phyloP scores from a whole-genome alignment of 371 early-diverging fungal genomes.

The Neoconidiobolus thromboides region DNA sequence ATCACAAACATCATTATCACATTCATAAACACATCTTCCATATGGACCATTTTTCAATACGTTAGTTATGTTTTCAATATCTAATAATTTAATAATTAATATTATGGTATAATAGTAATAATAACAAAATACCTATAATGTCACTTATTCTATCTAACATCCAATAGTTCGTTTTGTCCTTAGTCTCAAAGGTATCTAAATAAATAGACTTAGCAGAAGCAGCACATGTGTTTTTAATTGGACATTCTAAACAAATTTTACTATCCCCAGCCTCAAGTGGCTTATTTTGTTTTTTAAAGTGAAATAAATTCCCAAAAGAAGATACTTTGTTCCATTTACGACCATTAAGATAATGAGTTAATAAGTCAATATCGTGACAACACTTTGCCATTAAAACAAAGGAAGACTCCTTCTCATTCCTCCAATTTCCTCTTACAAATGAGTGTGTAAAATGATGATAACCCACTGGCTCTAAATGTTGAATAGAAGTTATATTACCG shows the following conservation, averaged over 20 bases:
- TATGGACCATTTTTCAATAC: constrained; percentile 25
- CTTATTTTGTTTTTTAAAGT: constrained; percentile 25
- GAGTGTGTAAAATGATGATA: constrained; percentile 28
- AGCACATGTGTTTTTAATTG: constrained; percentile 19
- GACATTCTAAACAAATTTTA: constrained; percentile 21
- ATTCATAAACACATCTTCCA: constrained; percentile 37
- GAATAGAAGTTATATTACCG: constrained; percentile 27
- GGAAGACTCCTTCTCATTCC: constrained; percentile 17
- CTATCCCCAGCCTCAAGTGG: constrained; percentile 26
- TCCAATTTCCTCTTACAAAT: constrained; percentile 37
- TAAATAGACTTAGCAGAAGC: constrained; percentile 32
- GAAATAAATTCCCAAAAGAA: constrained; percentile 27
- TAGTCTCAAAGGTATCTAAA: constrained; percentile 13
- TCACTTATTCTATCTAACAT: constrained; percentile 14
- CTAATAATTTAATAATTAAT: background rate
- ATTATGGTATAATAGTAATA: background rate
- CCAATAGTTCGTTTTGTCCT: constrained; percentile 19
- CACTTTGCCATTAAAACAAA: constrained; percentile 31
- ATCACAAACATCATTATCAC: constrained; percentile 38
- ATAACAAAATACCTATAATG: constrained; percentile 8
- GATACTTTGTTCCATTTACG: constrained; percentile 12
- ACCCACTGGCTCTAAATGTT: constrained; percentile 33
- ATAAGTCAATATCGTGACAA: constrained; percentile 15
- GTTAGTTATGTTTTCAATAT: constrained; percentile 19
- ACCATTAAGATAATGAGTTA: constrained; percentile 7